Base-by-base conservation (phyloP, 164 flowering plant species). In the Magnolia changhungtana region DNA sequence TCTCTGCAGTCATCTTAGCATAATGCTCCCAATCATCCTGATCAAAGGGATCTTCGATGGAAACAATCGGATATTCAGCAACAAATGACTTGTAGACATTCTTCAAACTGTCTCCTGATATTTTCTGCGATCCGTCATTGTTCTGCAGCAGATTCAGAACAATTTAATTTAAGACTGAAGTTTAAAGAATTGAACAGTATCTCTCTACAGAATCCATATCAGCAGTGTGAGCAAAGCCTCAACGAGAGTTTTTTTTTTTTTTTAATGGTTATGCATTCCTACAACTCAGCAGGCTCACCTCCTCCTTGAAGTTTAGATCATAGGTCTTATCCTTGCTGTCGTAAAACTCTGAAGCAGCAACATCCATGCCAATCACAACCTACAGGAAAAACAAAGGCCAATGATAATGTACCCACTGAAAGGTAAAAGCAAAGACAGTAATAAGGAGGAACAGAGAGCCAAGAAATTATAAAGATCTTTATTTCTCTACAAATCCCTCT, bases 21-120 rank as follows among this genome's bases (percentile, higher is more conserved):
- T 84, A 82, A 73, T 84, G 83, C 67, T 80, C 86, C 84, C 86
- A 84, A 58, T 84, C 86, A 78, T 84, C 86, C 76, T 82, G 86
- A 76, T 84, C 86, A 69, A 82, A 84, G 52, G 86, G 86, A 52
- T 84, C 86, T 52, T 84, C 86, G 50, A 82, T 84, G 55, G 86
- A 84, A 13, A 80, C 86, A 78, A 84, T 84, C 31, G 86, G 84
- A 74, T 84, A 84, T 50, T 80, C 86, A 61, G 75, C 9, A 27
- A 82, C 86, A 66, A 82, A 84, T 14, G 84, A 84, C 79, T 84
- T 82, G 84, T 84, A 84, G 11, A 84, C 80, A 76, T 84, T 76
- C 75, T 80, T 84, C 73, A 82, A 75, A 20, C 78, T 73, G 63
- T 84, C 83, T 69, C 86, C 86, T 31, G 86, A 84, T 24, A 82